Base-by-base conservation (phyloP, 2,329 filamentous ascomycete genomes). In the Penicillium thymicola region DNA sequence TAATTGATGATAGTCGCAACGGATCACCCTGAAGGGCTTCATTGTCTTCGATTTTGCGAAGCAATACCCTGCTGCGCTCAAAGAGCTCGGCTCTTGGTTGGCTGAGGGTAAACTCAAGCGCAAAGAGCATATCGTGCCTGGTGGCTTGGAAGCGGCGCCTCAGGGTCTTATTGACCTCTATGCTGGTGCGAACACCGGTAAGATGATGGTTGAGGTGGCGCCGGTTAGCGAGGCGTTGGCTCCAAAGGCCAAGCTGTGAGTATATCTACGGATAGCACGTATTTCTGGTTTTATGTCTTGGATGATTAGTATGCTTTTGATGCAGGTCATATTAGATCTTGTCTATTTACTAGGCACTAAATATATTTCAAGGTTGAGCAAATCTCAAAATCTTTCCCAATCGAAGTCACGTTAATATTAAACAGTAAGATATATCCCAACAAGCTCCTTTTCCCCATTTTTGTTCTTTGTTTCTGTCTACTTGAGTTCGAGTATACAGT, bases 51-150 rank as follows among this genome's bases (percentile, higher is more conserved):
- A 92, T 70, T 89, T 81, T 66, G 73, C 71, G 5, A 75, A 81
- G 51, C 79, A 87, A 66, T 89, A 82, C 68, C 67, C 79, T 0
- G 70, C 75, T 41, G 89, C 87, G 0, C 74, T 82, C 62, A 76
- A 81, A 67, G 80, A 90, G 64, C 75, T 92, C 14, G 80, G 81
- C 1, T 72, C 82, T 60, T 92, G 89, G 88, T 69, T 90, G n/a
- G 76, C 77, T 2, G 84, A 90, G 69, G 89, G 89, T 48, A 89
- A 86, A 75, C 72, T 92, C 60, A 85, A 89, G 81, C 76, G 85
- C 55, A 86, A 86, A 70, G 87, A 91, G 73, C 87, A 86, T 2
- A 82, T 92, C 55, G 73, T 91, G 59, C 82, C 82, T 64, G 88
- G 88, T n/a, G 89, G 89, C 0, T 73, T 92, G 13, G 75, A 77